phyloP scores from a whole-genome alignment of 2,329 filamentous ascomycete genomes.

The Colletotrichum cordylinicola region DNA sequence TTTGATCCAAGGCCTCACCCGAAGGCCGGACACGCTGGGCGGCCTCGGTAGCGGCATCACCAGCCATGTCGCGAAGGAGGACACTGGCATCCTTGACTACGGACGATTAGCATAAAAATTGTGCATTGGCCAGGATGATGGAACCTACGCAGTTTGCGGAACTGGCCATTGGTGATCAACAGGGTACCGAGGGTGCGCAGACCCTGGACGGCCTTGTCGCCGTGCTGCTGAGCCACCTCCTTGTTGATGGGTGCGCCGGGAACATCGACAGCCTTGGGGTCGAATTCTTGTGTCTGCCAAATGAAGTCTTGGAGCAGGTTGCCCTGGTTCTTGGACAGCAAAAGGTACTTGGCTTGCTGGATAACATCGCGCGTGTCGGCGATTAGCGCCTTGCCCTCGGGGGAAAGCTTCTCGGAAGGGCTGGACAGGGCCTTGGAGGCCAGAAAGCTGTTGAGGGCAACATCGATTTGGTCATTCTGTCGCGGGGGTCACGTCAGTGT shows the following conservation, averaged over 20 bases:
- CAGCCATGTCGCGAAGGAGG: slow-evolving; percentile 87
- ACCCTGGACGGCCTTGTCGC: slow-evolving; percentile 82
- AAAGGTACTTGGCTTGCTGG: slow-evolving; percentile 80
- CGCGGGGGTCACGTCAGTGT: neutral
- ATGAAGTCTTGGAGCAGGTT: slow-evolving; percentile 96
- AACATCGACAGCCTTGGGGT: slow-evolving; percentile 62
- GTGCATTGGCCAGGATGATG: accelerated
- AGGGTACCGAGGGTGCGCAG: slow-evolving; percentile 87
- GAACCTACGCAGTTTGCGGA: slow-evolving; percentile 82
- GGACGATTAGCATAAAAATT: slow-evolving; percentile 21
- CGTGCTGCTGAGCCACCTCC: slow-evolving; percentile 81
- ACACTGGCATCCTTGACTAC: slow-evolving; percentile 78
- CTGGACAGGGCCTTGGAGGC: slow-evolving; percentile 71
- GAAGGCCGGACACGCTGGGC: slow-evolving; percentile 78
- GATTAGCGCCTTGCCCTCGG: slow-evolving; percentile 82
- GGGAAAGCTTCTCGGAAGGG: slow-evolving; percentile 79
- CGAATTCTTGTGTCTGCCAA: slow-evolving; percentile 85
- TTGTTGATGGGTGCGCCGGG: slow-evolving; percentile 76
- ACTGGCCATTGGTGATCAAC: slow-evolving; percentile 94
- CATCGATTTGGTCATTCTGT: slow-evolving; percentile 93
- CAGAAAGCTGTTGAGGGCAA: slow-evolving; percentile 89
- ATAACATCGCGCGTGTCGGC: slow-evolving; percentile 81
- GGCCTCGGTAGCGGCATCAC: slow-evolving; percentile 84
- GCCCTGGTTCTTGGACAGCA: slow-evolving; percentile 94
- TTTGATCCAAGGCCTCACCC: slow-evolving; percentile 75